A percentile compares a stretch with the other conserved stretches of the same genome.
These are phyloP conservation scores for Ophioceras dolichostomum DNA, from an alignment of 2,329 filamentous ascomycete species.

Conservation along the genomic window DNA sequence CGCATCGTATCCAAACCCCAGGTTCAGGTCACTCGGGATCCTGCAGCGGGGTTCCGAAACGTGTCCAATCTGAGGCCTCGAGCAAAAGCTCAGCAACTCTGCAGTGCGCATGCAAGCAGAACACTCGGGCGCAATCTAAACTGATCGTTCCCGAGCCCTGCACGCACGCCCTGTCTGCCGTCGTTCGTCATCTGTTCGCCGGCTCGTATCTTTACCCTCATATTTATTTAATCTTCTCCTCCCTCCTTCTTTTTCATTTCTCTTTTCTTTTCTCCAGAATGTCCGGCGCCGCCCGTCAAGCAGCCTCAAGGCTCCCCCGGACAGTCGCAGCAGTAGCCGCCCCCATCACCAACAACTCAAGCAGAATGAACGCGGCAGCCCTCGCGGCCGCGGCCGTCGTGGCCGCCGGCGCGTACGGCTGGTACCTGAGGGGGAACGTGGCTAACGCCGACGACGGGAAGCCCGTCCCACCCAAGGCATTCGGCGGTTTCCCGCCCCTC, in stretches of 20 bases:
- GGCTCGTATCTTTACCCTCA: too few species aligned
- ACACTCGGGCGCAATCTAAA: too few species aligned
- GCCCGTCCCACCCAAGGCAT: slow-evolving; percentile 3
- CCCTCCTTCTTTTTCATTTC: neutral
- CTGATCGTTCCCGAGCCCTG: too few species aligned
- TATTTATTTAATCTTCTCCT: too few species aligned
- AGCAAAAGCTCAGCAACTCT: too few species aligned
- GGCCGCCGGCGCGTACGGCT: slow-evolving; percentile 7
- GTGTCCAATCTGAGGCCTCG: too few species aligned
- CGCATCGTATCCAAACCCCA: too few species aligned
- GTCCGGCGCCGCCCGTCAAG: neutral
- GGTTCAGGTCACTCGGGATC: too few species aligned
- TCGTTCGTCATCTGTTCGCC: too few species aligned
- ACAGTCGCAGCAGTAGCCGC: neutral
- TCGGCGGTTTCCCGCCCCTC: slow-evolving; percentile 19
- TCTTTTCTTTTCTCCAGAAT: neutral
- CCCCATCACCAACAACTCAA: neutral
- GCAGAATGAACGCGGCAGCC: slow-evolving; percentile 3
- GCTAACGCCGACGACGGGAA: slow-evolving; percentile 7
- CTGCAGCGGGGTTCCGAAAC: too few species aligned
- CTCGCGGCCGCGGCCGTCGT: slow-evolving; percentile 7
- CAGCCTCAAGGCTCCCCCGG: neutral
- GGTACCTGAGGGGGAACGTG: slow-evolving; percentile 3
- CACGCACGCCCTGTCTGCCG: too few species aligned
- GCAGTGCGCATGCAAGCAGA: too few species aligned